These are phyloP conservation scores for Nymphaea colorata DNA, from an alignment of 164 flowering plant genomes.

Conservation along the genomic window DNA sequence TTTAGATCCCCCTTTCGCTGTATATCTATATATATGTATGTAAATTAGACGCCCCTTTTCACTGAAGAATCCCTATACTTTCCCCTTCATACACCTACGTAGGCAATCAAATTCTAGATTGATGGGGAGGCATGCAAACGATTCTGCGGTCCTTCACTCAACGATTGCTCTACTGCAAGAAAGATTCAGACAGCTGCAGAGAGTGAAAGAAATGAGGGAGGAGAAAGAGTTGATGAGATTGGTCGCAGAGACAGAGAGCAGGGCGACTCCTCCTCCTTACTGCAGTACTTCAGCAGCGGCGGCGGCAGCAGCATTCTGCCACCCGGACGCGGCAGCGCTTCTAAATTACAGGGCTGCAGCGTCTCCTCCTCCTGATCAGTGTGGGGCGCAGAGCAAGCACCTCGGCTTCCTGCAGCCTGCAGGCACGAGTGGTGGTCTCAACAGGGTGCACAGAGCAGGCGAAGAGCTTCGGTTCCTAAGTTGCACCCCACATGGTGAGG, in stretches of 20 bases:
- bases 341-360: background rate
- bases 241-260: slow-evolving; percentile 20
- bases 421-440: slow-evolving; percentile 1
- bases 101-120: background rate
- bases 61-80: background rate
- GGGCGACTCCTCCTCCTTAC: slow-evolving; percentile 4
- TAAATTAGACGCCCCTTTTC: background rate
- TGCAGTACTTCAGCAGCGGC: background rate
- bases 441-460: slow-evolving; percentile 4
- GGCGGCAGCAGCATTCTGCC: background rate
- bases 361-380: background rate
- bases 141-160: slow-evolving; percentile 13
- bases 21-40: background rate
- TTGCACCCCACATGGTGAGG: slow-evolving; percentile 8
- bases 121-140: slow-evolving; percentile 23
- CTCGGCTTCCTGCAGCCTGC: slow-evolving; percentile 12
- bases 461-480: background rate
- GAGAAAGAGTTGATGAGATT: slow-evolving; percentile 34
- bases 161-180: slow-evolving; percentile 40
- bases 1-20: background rate
- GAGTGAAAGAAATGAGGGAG: slow-evolving; percentile 39
- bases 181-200: slow-evolving; percentile 31
- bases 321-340: background rate
- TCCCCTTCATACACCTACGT: background rate
- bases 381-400: slow-evolving; percentile 8